A percentile compares a stretch with the other conserved stretches of the same genome.
phyloP scores from a whole-genome alignment of 2,329 filamentous ascomycete species.

The Hypoxylon sp. region DNA sequence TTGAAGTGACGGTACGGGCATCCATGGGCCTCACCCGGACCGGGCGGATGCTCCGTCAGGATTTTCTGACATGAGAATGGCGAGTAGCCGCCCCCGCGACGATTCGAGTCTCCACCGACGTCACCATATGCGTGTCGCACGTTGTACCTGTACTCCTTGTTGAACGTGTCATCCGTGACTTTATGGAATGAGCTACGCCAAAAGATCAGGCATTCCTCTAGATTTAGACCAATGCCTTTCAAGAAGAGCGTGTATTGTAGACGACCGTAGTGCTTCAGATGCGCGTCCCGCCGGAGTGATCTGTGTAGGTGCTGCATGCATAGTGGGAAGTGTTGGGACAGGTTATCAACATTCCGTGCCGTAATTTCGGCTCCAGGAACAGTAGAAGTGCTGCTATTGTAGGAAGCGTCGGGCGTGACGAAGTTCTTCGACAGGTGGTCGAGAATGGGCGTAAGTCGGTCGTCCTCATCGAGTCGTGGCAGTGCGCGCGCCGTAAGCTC shows the following conservation, averaged over 20 bases:
- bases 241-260: slow-evolving; percentile 97
- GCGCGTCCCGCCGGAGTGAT: slow-evolving; percentile 85
- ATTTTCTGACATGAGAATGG: slow-evolving; percentile 97
- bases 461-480: slow-evolving; percentile 94
- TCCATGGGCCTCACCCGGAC: slow-evolving; percentile 90
- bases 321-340: slow-evolving; percentile 86
- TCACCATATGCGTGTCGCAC: slow-evolving; percentile 95
- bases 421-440: slow-evolving; percentile 95
- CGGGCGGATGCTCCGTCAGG: slow-evolving; percentile 87
- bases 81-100: slow-evolving; percentile 87
- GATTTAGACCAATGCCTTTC: slow-evolving; percentile 90
- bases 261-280: slow-evolving; percentile 93
- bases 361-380: slow-evolving; percentile 80
- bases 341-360: slow-evolving; percentile 81
- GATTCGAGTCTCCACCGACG: slow-evolving; percentile 91
- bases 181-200: slow-evolving; percentile 90
- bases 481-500: slow-evolving; percentile 93
- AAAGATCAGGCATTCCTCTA: slow-evolving; percentile 94
- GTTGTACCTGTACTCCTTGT: slow-evolving; percentile 98
- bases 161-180: slow-evolving; percentile 93
- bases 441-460: slow-evolving; percentile 79
- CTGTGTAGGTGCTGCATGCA: slow-evolving; percentile 96
- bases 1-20: slow-evolving; percentile 96
- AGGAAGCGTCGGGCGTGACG: slow-evolving; percentile 87
- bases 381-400: slow-evolving; percentile 74